Evolutionary conservation across 179 eudicot genomes (phyloP).

Genomic region (Patellifolia procumbens): DNA sequence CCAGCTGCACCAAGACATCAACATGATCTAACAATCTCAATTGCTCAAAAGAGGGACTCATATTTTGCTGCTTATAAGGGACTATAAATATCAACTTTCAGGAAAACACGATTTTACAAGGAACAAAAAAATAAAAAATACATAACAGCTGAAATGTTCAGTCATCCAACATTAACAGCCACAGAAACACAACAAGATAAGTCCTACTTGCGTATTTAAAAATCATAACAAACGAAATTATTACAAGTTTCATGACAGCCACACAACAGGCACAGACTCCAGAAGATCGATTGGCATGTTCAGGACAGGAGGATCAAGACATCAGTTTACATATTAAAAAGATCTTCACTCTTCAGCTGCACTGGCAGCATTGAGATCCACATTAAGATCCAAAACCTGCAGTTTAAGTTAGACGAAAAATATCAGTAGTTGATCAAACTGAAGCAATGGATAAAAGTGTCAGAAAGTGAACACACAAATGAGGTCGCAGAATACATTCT

Average conservation of each 20-base stretch:
- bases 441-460: neutral
- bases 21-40: neutral
- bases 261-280: neutral
- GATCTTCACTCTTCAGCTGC: slow-evolving; percentile 50
- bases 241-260: slow-evolving; percentile 18
- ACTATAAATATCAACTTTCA: neutral
- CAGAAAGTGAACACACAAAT: neutral
- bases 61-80: neutral
- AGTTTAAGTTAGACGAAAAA: neutral
- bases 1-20: neutral
- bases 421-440: neutral
- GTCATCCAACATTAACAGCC: slow-evolving; percentile 6
- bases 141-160: neutral
- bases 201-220: slow-evolving; percentile 10
- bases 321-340: slow-evolving; percentile 4
- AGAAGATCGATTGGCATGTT: slow-evolving; percentile 15
- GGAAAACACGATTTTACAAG: neutral
- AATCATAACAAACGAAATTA: slow-evolving; percentile 13
- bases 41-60: neutral
- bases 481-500: neutral
- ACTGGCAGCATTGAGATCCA: slow-evolving; percentile 81
- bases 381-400: slow-evolving; percentile 71
- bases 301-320: neutral
- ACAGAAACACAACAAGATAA: neutral
- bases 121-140: neutral